Base-by-base conservation (phyloP, 805 yeast species). In the Kluyveromyces starmeri region DNA sequence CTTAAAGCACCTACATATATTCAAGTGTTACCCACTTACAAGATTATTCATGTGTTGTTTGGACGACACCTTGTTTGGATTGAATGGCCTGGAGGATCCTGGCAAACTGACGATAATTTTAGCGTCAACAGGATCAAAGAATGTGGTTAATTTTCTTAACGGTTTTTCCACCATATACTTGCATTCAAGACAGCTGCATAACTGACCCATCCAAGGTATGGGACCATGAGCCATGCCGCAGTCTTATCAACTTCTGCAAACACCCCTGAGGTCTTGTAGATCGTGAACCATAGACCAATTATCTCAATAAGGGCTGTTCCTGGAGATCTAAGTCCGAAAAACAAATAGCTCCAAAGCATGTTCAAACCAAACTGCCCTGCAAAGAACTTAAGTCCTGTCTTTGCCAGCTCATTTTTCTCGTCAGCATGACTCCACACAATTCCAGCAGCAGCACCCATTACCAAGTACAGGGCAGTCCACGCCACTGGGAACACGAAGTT, bases 171-270 rank as follows among this genome's bases (percentile, higher is more conserved):
- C 11, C 33, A 30, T 7, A 30, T 30, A 21, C 33, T 30, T 11
- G 26, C 33, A 20, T 30, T 30, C 16, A 30, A 20, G 15, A 30
- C 33, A n/a, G 33, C 15, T 2, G 33, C 33, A 20, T 30, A 30
- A n/a, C 26, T 20, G 7, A 30, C 33, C 33, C 33, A 30, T 5
- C 17, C 4, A 21, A 30, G 19, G 25, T 30, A 30, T 30, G 33
- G 33, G n/a, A 30, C 26, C 33, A 30, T 30, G 4, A 30, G 16
- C 33, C 33, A 30, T 12, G 26, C 33, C 8, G 33, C 33, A 12
- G 26, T 20, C 9, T 14, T 11, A 13, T 30, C 33, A 6, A 30
- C 33, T 11, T 11, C 18, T 6, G 24, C 16, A 12, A 30, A 30
- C 19, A 30, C 19, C 25, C 16, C 11, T 26, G 26, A 30, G n/a